phyloP scores from a whole-genome alignment of 108 stramenopile genomes.

The Conticribra guillardii region DNA sequence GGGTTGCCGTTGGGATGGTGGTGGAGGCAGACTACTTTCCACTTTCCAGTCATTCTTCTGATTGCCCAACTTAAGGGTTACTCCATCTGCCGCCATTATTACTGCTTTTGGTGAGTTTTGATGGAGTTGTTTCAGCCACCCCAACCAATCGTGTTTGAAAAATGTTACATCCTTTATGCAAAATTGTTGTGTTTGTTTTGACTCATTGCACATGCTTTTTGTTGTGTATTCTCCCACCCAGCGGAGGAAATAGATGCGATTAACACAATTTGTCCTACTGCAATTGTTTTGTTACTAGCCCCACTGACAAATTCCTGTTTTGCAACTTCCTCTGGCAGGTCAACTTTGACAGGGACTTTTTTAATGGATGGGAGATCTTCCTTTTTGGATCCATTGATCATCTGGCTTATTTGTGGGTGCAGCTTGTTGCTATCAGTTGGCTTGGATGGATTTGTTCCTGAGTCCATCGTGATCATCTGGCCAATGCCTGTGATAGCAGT shows the following conservation, averaged over 20 bases:
- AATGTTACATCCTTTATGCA: conserved; percentile 1
- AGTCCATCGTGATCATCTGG: conserved; percentile 11
- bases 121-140: not conserved
- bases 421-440: not conserved
- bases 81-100: not conserved
- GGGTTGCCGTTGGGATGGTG: conserved; percentile 10
- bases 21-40: conserved; percentile 10
- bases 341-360: conserved; percentile 12
- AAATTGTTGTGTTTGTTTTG: conserved; percentile 8
- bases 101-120: not conserved
- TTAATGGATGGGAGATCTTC: conserved; percentile 1
- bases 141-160: not conserved
- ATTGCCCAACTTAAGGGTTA: conserved; percentile 9
- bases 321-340: conserved; percentile 6
- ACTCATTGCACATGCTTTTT: not conserved
- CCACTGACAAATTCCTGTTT: not conserved
- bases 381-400: conserved; percentile 8
- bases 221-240: conserved; percentile 13
- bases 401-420: not conserved
- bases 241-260: conserved; percentile 15
- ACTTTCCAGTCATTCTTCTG: conserved; percentile 26
- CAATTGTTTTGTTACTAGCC: not conserved
- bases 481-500: conserved; percentile 15
- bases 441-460: not conserved
- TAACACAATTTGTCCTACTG: conserved; percentile 1